Evolutionary conservation across 1,284 basidiomycete species (phyloP), one percentile per base, ranked within the genome.

Genomic region (Schizophyllum commune): DNA sequence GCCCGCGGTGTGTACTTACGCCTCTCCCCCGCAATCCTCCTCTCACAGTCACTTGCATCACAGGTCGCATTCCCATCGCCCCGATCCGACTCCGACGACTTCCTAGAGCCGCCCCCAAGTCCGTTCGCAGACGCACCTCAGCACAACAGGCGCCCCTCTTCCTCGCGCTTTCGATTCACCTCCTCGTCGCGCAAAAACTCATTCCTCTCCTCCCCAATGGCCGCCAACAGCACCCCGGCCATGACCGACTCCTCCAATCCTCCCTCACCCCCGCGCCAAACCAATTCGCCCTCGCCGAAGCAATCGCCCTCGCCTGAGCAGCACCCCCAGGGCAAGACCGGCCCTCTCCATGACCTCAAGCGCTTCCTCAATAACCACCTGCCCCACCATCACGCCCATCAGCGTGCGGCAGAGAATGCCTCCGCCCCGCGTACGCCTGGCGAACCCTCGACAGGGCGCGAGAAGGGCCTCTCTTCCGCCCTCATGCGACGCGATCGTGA

Each of bases 281-380:
- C 61, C 32, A 64, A 63, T 60, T 67, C 66, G 19, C 63, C 64
- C 61, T 62, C 57, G 33, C 62, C 64, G 61, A 60, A 55, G 54
- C 66, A 54, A 60, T 64, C 58, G 11, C 76, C 68, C 27, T 73
- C 74, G 15, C 63, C 71, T 1, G 69, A 72, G 61, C 77, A 82
- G 61, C 80, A 81, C 64, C 39, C 39, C 39, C 13, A 11, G 39
- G 39, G 39, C 39, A 47, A 47, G 39, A 47, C 39, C 53, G 86
- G 91, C 0, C 89, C 92, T 3, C 81, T 97, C 58, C 86, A 92
- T 74, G 94, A 96, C 73, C 84, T 97, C 67, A 93, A 93, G 70
- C 89, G 94, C 33, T 96, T 96, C 78, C 82, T 96, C 64, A 92
- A 95, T 75, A 85, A 92, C 74, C 92, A 94, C 74, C 88, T 94